Conservation (phyloP, 2,329 filamentous ascomycete genomes). For the Aspergillus sp. region DNA sequence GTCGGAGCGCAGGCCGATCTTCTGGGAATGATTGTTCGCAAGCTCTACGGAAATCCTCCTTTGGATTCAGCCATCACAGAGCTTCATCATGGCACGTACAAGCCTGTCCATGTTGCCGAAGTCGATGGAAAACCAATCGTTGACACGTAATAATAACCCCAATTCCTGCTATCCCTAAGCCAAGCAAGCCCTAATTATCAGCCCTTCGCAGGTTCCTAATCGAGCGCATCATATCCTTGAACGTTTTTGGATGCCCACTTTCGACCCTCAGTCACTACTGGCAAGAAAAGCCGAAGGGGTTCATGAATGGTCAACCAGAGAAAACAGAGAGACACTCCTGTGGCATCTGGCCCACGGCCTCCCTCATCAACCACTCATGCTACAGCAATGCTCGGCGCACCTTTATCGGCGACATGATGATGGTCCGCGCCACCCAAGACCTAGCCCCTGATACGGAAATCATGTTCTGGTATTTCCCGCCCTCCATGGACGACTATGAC, state of each 20-base stretch:
- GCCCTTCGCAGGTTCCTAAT: constrained; percentile 37
- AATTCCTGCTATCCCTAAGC: not conserved
- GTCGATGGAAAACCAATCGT: constrained; percentile 36
- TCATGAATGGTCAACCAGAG: not conserved
- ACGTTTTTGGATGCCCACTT: constrained; percentile 36
- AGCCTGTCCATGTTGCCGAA: constrained; percentile 13
- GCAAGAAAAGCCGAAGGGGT: not conserved
- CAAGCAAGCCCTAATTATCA: not conserved
- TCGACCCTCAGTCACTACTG: constrained; percentile 8
- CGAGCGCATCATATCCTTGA: constrained; percentile 36
- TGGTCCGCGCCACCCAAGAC: constrained; percentile 42
- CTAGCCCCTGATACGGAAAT: constrained; percentile 42
- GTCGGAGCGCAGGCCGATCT: constrained; percentile 38
- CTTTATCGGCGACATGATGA: constrained; percentile 49
- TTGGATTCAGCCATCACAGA: constrained; percentile 24
- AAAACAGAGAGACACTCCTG: constrained; percentile 13
- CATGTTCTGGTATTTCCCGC: constrained; percentile 31
- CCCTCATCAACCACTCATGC: constrained; percentile 49
- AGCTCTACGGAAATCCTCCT: constrained; percentile 38
- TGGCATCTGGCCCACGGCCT: constrained; percentile 44
- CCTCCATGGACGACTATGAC: constrained; percentile 4
- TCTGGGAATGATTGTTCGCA: constrained; percentile 37
- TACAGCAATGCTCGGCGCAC: constrained; percentile 38
- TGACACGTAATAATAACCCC: constrained; percentile 34
- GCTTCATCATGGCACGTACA: constrained; percentile 38